These are phyloP conservation scores for Epichloe uncinata DNA, from an alignment of 2,329 filamentous ascomycete species.

Conservation along the genomic window DNA sequence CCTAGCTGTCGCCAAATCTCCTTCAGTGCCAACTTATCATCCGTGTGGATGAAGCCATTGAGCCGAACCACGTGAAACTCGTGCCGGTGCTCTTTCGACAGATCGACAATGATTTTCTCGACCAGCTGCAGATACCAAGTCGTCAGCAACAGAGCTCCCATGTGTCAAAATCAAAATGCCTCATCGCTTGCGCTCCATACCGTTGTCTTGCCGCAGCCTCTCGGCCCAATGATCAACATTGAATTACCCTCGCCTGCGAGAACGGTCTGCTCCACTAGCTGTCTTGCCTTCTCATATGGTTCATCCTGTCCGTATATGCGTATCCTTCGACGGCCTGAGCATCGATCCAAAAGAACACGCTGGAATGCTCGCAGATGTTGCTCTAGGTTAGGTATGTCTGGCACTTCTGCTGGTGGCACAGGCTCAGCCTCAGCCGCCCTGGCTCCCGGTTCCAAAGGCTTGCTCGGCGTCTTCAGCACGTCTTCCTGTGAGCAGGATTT, in stretches of 20 bases:
- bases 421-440: conserved; percentile 11
- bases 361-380: conserved; percentile 40
- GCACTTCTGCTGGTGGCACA: conserved; percentile 17
- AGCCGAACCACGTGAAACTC: conserved; percentile 81
- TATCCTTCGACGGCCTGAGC: conserved; percentile 41
- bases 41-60: conserved; percentile 90
- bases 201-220: conserved; percentile 85
- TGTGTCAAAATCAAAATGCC: background rate
- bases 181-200: conserved; percentile 24
- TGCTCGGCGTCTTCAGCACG: conserved; percentile 17
- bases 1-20: too few species aligned
- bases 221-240: conserved; percentile 81
- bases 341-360: conserved; percentile 43
- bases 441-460: conserved; percentile 10
- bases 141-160: conserved; percentile 10
- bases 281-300: conserved; percentile 56
- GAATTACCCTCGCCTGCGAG: conserved; percentile 89
- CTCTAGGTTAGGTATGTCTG: conserved; percentile 43
- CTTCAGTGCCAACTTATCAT: conserved; percentile 83
- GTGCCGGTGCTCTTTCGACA: conserved; percentile 51
- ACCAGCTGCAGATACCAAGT: conserved; percentile 42
- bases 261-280: conserved; percentile 77
- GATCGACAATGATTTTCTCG: conserved; percentile 59
- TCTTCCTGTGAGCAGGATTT: conserved; percentile 40
- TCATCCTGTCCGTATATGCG: conserved; percentile 46